Evolutionary conservation across 164 flowering plant genomes (phyloP).

Genomic region (Annona cherimola): DNA sequence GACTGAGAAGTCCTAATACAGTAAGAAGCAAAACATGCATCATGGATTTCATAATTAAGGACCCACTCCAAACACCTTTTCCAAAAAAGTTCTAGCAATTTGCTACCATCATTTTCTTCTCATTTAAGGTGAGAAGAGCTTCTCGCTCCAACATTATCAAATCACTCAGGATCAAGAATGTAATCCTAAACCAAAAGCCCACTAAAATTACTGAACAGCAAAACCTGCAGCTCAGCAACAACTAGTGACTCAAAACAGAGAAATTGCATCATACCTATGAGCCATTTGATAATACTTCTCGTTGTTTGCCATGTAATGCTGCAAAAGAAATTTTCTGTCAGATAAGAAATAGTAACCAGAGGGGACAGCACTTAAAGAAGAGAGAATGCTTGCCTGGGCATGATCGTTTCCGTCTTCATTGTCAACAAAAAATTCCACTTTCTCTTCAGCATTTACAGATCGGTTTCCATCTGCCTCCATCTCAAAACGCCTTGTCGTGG

Average conservation of each 20-base stretch:
- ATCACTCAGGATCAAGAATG: not conserved
- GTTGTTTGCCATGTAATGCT: conserved; percentile 98
- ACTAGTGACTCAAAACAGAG: not conserved
- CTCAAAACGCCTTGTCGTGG: conserved; percentile 50
- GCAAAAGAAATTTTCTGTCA: conserved; percentile 25
- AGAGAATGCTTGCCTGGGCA: conserved; percentile 58
- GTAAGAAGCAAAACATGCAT: too few species aligned
- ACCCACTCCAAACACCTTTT: too few species aligned
- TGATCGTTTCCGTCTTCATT: conserved; percentile 88
- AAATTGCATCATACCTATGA: conserved; percentile 57
- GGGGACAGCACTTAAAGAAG: not conserved
- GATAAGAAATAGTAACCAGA: not conserved
- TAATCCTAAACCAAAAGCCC: not conserved
- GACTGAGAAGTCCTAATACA: too few species aligned
- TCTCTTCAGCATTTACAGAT: conserved; percentile 35
- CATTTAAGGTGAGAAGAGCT: too few species aligned
- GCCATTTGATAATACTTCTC: conserved; percentile 98
- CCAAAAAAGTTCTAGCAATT: too few species aligned
- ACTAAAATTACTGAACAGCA: not conserved
- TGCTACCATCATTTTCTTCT: too few species aligned
- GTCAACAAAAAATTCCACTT: conserved; percentile 45
- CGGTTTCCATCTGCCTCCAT: conserved; percentile 58
- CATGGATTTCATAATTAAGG: too few species aligned
- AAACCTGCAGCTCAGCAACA: not conserved
- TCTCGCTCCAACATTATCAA: too few species aligned